Conservation (phyloP, 2,329 filamentous ascomycete species). For the Fusarium sacchari region DNA sequence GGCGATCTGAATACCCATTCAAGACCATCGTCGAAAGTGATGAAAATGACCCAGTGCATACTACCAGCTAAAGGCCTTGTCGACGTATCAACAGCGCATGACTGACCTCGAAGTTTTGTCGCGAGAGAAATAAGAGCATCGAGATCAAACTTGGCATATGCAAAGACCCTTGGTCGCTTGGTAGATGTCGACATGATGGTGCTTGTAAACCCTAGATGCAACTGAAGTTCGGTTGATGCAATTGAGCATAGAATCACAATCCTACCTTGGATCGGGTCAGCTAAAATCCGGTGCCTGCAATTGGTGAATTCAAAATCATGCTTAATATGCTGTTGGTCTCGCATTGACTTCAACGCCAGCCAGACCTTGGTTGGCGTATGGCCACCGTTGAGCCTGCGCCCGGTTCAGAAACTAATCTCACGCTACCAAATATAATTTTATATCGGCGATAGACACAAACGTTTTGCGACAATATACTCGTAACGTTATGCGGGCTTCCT, state of each 20-base stretch:
- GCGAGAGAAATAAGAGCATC: background rate
- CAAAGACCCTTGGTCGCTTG: background rate
- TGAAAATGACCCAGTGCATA: background rate
- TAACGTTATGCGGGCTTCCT: background rate
- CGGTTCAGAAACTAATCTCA: background rate
- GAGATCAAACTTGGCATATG: background rate
- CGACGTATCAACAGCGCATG: background rate
- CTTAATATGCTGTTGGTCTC: background rate
- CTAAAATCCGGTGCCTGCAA: background rate
- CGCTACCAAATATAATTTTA: background rate
- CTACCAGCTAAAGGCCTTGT: background rate
- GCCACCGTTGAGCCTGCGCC: background rate
- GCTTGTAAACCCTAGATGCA: background rate
- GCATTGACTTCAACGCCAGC: no score
- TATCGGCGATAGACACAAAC: background rate
- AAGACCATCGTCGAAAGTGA: background rate
- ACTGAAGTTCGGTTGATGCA: background rate
- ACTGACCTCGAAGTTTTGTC: rapidly evolving
- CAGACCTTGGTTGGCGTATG: rapidly evolving
- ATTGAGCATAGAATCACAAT: no score
- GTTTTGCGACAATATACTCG: background rate
- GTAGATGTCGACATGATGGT: background rate
- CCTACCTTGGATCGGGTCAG: background rate
- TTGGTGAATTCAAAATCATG: background rate
- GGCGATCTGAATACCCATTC: background rate